Conservation (phyloP, 148 eudicot genomes). For the Rhododendron henanense region DNA sequence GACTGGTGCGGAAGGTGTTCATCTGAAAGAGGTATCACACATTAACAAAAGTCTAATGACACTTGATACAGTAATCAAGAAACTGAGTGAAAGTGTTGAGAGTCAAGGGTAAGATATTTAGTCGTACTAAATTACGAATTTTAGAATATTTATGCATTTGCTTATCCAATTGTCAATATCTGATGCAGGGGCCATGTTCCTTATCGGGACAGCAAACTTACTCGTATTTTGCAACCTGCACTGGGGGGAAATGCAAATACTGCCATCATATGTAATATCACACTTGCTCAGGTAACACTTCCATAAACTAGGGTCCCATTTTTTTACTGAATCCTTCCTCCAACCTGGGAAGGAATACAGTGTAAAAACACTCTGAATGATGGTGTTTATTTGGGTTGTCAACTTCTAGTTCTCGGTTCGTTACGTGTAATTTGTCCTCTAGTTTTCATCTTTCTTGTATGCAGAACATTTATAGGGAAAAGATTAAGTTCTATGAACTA, state of each 20-base stretch:
- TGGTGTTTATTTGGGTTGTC: background rate
- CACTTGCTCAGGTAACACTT: slow-evolving; percentile 82
- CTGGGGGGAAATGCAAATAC: slow-evolving; percentile 97
- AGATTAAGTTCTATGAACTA: background rate
- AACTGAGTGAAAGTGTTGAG: slow-evolving; percentile 96
- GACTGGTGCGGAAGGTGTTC: slow-evolving; percentile 99
- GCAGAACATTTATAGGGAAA: background rate
- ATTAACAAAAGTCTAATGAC: slow-evolving; percentile 98
- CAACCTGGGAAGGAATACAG: background rate
- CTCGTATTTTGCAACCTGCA: slow-evolving; percentile 97
- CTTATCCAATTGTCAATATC: slow-evolving; percentile 2
- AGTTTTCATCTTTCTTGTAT: background rate
- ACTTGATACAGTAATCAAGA: slow-evolving; percentile 93
- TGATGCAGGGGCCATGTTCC: slow-evolving; percentile 89
- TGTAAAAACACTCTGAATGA: background rate
- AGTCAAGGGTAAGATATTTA: slow-evolving; percentile 76
- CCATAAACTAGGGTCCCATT: background rate
- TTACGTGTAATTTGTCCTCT: background rate
- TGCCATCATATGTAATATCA: slow-evolving; percentile 91
- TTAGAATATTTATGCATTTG: background rate
- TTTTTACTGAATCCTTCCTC: background rate
- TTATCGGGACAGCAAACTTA: slow-evolving; percentile 95
- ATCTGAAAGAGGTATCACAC: slow-evolving; percentile 97
- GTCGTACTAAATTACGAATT: background rate
- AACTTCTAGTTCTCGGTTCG: background rate